Base-by-base conservation (phyloP, 2,329 filamentous ascomycete species). In the Lasiodiplodia hormozganensis region DNA sequence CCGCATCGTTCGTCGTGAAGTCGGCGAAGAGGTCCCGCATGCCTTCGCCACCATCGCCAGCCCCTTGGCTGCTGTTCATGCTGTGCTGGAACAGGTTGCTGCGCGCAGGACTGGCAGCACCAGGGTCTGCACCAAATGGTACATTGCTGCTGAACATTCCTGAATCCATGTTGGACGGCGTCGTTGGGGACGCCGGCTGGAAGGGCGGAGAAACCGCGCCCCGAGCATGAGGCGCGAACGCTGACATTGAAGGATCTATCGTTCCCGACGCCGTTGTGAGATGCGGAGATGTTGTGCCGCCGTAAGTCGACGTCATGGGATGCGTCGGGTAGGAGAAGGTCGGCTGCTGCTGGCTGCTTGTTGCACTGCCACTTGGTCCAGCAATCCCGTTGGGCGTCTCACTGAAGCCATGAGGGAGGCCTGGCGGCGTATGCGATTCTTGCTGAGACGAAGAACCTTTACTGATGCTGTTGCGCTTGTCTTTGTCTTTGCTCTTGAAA, bases 381-480 rank as follows among this genome's bases (percentile, higher is more conserved):
- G 60, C 28, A 28, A 58, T 58, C 4, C 65, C 53, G 11, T 36
- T 52, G n/a, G 65, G 21, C n/a, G 56, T 57, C 34, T 67, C 65
- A 21, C 43, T 67, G 43, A 52, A 67, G 7, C 68, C 71, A n/a
- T 72, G 76, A 34, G 80, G 76, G 53, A 79, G 74, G 43, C 78
- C 76, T 12, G 79, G 76, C n/a, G 78, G 75, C 28, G 78, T 79
- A 69, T 80, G 74, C 56, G 77, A 79, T 49, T 78, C 78, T 18
- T 78, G 76, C 25, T 78, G 66, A 16, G 56, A 31, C 4, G 16
- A 16, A 16, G 25, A 28, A 7, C 52, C 40, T 76, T 14, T 78
- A 76, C 62, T 78, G 72, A 53, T 73, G 70, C 62, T 76, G 75
- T 64, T 54, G n/a, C 67, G 58, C 52, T 68, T 68, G 12, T 64